Percentiles rank a stretch among this genome's conserved stretches.
Conservation (phyloP, 768 basidiomycete species). For the Leccinum uliginosum region DNA sequence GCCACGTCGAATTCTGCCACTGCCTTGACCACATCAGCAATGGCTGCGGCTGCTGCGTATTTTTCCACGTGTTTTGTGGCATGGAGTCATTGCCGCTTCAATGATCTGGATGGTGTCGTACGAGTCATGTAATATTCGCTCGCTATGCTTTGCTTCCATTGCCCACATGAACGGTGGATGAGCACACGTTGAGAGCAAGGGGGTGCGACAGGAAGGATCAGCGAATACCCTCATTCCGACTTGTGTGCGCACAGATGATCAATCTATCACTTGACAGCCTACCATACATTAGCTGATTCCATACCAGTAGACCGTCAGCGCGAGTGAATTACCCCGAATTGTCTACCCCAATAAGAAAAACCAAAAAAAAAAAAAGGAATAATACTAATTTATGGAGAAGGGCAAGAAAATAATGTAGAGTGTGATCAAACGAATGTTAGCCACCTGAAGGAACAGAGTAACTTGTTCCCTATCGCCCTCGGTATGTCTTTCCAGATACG, state of each 20-base stretch:
- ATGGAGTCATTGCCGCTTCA: conserved; percentile 7
- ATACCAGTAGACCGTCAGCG: too few relatives aligned
- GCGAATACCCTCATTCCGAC: too few relatives aligned
- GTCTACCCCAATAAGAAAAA: conserved; percentile 14
- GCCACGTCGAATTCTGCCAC: conserved; percentile 17
- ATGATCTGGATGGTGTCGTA: conserved; percentile 11
- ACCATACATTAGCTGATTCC: too few relatives aligned
- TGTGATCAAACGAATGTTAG: conserved; percentile 7
- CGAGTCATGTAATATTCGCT: conserved; percentile 16
- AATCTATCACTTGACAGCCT: too few relatives aligned
- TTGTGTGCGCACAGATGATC: too few relatives aligned
- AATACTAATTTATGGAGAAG: neutral
- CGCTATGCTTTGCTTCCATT: conserved; percentile 10
- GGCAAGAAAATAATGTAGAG: neutral
- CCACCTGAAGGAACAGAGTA: conserved; percentile 27
- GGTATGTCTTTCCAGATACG: conserved; percentile 21
- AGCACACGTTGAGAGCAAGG: conserved; percentile 17
- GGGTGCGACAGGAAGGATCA: neutral
- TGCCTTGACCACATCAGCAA: conserved; percentile 5
- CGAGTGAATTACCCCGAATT: conserved; percentile 19
- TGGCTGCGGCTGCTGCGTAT: conserved; percentile 17
- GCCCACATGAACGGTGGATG: too few relatives aligned
- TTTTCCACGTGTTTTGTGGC: conserved; percentile 20
- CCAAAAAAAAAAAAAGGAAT: neutral
- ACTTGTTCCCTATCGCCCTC: conserved; percentile 23